Conservation (phyloP, 2,329 filamentous ascomycete species). For the Mycogone perniciosa region DNA sequence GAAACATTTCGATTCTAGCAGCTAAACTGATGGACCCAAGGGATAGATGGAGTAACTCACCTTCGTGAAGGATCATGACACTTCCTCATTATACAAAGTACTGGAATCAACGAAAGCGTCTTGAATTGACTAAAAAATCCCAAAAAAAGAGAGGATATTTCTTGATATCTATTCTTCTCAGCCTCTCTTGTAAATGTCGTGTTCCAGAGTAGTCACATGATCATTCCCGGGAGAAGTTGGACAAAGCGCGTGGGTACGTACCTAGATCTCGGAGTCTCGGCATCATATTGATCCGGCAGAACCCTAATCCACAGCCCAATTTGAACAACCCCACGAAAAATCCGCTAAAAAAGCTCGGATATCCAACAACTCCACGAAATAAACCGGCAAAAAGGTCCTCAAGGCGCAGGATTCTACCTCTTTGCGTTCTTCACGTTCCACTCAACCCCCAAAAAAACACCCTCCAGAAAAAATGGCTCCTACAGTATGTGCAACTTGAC, state of each 20-base stretch:
- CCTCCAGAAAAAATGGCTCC: conserved; percentile 66
- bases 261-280: conserved; percentile 2
- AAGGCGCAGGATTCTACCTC: conserved; percentile 78
- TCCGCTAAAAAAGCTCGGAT: conserved; percentile 14
- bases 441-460: conserved; percentile 21
- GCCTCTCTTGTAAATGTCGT: no score
- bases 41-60: no score
- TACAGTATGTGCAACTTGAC: conserved; percentile 66
- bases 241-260: not conserved
- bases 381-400: conserved; percentile 18
- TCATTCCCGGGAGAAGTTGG: not conserved
- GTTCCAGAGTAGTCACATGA: conserved; percentile 4
- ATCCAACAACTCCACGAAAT: conserved; percentile 12
- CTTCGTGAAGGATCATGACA: no score
- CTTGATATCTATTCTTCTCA: no score
- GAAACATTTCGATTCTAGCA: conserved; percentile 6
- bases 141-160: no score
- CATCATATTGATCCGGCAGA: conserved; percentile 19
- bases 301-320: conserved; percentile 29
- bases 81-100: no score
- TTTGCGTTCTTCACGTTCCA: conserved; percentile 44
- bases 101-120: no score
- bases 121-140: no score
- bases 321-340: conserved; percentile 24
- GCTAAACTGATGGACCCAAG: no score